These are phyloP conservation scores for Pleurotus tuoliensis DNA, from an alignment of 768 basidiomycete species.

Conservation along the genomic window DNA sequence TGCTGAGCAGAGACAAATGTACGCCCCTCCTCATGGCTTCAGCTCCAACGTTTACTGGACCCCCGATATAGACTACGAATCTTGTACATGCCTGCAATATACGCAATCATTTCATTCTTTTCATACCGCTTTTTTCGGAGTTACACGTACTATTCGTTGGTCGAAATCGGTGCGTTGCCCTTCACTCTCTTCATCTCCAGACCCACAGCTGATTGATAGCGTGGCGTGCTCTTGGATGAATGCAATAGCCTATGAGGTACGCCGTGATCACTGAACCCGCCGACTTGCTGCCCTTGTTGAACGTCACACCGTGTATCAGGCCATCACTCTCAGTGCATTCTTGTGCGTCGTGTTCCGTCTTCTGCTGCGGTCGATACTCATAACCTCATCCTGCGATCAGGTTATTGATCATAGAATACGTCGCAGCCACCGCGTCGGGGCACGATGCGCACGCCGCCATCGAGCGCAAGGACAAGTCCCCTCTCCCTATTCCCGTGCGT, in stretches of 20 bases:
- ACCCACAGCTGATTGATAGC: too few relatives aligned
- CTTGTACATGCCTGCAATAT: constrained; percentile 80
- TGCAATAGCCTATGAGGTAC: constrained; percentile 62
- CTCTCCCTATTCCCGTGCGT: constrained; percentile 61
- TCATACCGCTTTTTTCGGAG: constrained; percentile 45
- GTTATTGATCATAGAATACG: constrained; percentile 79
- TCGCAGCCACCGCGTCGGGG: constrained; percentile 64
- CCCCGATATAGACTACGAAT: constrained; percentile 56
- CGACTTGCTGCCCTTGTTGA: background rate
- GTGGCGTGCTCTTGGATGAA: background rate
- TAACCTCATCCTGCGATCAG: constrained; percentile 26
- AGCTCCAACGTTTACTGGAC: constrained; percentile 2
- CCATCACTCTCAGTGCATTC: constrained; percentile 83
- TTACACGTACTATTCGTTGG: constrained; percentile 54
- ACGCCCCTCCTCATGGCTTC: constrained; percentile 5
- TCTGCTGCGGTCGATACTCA: background rate
- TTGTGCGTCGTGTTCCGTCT: constrained; percentile 43
- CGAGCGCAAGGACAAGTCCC: constrained; percentile 71
- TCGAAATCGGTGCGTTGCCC: constrained; percentile 34
- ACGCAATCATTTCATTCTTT: constrained; percentile 50
- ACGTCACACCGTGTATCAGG: constrained; percentile 33
- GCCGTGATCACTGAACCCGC: constrained; percentile 6
- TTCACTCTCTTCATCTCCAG: background rate
- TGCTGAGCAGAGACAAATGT: constrained; percentile 80
- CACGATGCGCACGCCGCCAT: constrained; percentile 69